These are phyloP conservation scores for Pythium plurisporium DNA, from an alignment of 352 stramenopile species.

Conservation along the genomic window DNA sequence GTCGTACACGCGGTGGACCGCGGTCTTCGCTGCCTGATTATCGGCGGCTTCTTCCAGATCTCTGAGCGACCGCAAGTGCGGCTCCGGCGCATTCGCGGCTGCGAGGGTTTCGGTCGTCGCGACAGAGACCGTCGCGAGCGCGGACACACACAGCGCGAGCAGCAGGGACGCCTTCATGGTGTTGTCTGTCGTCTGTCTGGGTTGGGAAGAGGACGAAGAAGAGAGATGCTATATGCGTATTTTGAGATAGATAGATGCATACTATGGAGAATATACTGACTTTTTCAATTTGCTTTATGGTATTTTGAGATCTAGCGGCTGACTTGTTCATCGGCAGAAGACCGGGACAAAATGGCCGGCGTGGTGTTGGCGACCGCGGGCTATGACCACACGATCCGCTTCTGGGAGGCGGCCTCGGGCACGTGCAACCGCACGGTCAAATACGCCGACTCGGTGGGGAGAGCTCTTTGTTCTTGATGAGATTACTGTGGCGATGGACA, in stretches of 20 bases:
- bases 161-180: conserved; percentile 9
- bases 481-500: background rate
- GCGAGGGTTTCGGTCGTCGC: background rate
- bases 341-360: conserved; percentile 45
- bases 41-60: conserved; percentile 1
- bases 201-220: background rate
- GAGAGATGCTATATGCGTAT: background rate
- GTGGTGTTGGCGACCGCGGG: conserved; percentile 96
- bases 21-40: background rate
- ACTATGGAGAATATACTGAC: background rate
- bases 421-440: conserved; percentile 95
- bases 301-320: conserved; percentile 2
- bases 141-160: conserved; percentile 17
- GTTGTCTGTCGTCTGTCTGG: conserved; percentile 3
- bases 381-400: conserved; percentile 98
- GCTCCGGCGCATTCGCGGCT: background rate
- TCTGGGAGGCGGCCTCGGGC: conserved; percentile 96
- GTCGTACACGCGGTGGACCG: conserved; percentile 58
- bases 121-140: background rate
- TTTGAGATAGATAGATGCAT: background rate
- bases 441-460: conserved; percentile 90
- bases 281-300: background rate
- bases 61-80: conserved; percentile 3
- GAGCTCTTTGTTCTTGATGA: background rate
- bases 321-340: background rate